phyloP scores from a whole-genome alignment of 768 basidiomycete species.

The Tricholoma sp. region DNA sequence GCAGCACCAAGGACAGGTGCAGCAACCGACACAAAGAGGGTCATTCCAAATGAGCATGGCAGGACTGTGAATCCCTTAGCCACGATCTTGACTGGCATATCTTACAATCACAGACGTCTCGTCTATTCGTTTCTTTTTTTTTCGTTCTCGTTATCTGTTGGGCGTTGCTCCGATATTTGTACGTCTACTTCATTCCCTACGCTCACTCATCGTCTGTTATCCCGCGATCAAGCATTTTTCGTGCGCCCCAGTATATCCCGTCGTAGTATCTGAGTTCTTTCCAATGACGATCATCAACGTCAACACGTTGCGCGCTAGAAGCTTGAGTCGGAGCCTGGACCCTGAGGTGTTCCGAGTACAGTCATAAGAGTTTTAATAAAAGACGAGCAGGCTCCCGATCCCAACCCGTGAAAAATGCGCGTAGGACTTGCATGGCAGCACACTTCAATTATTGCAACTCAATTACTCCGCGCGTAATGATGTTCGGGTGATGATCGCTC shows the following conservation, averaged over 20 bases:
- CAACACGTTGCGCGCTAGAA: constrained; percentile 1
- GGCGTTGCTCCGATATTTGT: constrained; percentile 16
- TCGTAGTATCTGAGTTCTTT: constrained; percentile 2
- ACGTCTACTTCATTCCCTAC: constrained; percentile 11
- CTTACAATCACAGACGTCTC: constrained; percentile 6
- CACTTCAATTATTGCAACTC: not conserved
- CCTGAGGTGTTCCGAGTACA: not conserved
- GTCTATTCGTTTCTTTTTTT: constrained; percentile 6
- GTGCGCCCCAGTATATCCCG: not conserved
- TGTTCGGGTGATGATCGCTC: constrained; percentile 11
- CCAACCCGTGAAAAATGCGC: not conserved
- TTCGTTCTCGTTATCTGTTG: constrained; percentile 9
- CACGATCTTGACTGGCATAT: constrained; percentile 6
- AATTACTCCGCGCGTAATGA: constrained; percentile 11
- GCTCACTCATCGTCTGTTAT: constrained; percentile 4
- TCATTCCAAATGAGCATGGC: constrained; percentile 52
- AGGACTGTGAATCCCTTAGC: constrained; percentile 31
- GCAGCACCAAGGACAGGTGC: constrained; percentile 18
- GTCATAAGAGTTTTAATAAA: not conserved
- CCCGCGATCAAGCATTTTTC: constrained; percentile 1
- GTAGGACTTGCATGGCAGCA: not conserved
- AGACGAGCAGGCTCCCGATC: constrained; percentile 1
- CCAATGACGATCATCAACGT: not conserved
- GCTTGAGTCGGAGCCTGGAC: not conserved
- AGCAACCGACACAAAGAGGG: constrained; percentile 29